A percentile compares a stretch with the other conserved stretches of the same genome.
These are phyloP conservation scores for Arachis hypogaea DNA, from an alignment of 306 rosid genomes.

Conservation along the genomic window DNA sequence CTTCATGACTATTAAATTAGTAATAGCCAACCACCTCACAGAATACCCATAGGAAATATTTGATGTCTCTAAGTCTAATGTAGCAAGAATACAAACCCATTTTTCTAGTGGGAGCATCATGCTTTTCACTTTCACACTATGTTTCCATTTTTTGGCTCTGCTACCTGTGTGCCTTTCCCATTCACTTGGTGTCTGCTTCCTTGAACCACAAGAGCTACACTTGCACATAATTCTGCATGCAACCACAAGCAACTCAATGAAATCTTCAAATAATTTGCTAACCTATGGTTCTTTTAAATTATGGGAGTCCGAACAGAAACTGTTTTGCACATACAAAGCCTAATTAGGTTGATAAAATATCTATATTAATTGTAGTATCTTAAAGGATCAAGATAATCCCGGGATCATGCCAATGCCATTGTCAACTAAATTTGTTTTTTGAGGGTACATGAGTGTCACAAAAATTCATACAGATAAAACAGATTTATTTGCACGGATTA, in stretches of 20 bases:
- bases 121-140: conserved; percentile 89
- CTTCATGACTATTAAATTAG: conserved; percentile 23
- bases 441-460: too few species aligned
- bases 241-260: conserved; percentile 41
- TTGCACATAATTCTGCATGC: conserved; percentile 71
- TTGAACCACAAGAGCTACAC: conserved; percentile 79
- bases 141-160: conserved; percentile 97
- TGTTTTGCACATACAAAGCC: conserved; percentile 2
- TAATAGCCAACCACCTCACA: conserved; percentile 14
- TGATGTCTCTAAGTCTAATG: conserved; percentile 18
- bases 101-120: conserved; percentile 86
- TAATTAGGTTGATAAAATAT: conserved; percentile 25
- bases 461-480: conserved; percentile 18
- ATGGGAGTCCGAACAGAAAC: conserved; percentile 4
- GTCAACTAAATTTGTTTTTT: not conserved
- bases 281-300: conserved; percentile 1
- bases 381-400: conserved; percentile 13
- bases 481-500: not conserved
- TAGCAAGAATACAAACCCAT: conserved; percentile 73
- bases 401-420: conserved; percentile 1
- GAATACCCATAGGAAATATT: conserved; percentile 3
- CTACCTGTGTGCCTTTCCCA: conserved; percentile 97
- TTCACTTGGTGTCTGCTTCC: conserved; percentile 83
- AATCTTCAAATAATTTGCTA: conserved; percentile 30
- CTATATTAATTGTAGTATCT: conserved; percentile 10